A percentile compares a stretch with the other conserved stretches of the same genome.
phyloP scores from a whole-genome alignment of 2,329 filamentous ascomycete genomes.

The Alternaria arborescens region DNA sequence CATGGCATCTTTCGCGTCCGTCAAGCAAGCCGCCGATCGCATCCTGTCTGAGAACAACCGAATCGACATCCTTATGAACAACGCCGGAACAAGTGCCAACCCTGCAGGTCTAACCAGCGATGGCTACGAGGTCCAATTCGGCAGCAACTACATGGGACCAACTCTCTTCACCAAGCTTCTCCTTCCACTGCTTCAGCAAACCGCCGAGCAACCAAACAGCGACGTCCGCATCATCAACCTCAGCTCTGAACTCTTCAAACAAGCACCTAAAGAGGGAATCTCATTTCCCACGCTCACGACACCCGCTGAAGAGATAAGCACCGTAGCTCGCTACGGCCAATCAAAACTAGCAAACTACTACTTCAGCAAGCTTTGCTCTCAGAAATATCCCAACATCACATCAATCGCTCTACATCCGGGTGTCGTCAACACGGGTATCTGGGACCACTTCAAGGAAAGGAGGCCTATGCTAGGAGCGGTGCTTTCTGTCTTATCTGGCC shows the following conservation, averaged over 20 bases:
- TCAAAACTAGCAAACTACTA: slow-evolving; percentile 59
- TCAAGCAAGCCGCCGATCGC: slow-evolving; percentile 38
- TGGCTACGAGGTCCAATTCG: slow-evolving; percentile 58
- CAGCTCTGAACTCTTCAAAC: slow-evolving; percentile 31
- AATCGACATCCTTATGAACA: slow-evolving; percentile 54
- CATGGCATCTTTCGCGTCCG: slow-evolving; percentile 44
- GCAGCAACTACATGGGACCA: slow-evolving; percentile 58
- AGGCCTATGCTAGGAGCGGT: not conserved
- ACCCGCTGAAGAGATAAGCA: not conserved
- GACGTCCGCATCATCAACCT: slow-evolving; percentile 56
- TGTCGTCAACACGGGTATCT: slow-evolving; percentile 48
- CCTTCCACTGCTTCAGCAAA: slow-evolving; percentile 49
- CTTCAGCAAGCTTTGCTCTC: slow-evolving; percentile 50
- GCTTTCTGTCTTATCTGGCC: not conserved
- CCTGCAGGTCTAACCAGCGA: slow-evolving; percentile 48
- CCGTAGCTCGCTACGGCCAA: slow-evolving; percentile 49
- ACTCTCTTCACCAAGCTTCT: slow-evolving; percentile 55
- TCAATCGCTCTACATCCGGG: slow-evolving; percentile 56
- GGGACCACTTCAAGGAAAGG: not conserved
- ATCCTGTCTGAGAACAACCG: slow-evolving; percentile 37
- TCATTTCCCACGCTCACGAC: slow-evolving; percentile 44
- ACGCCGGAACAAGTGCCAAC: slow-evolving; percentile 51
- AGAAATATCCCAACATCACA: slow-evolving; percentile 53
- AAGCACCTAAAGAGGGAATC: slow-evolving; percentile 41
- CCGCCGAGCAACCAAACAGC: slow-evolving; percentile 21